Evolutionary conservation across 2,329 filamentous ascomycete genomes (phyloP).

Genomic region (Calonectria ilicicola): DNA sequence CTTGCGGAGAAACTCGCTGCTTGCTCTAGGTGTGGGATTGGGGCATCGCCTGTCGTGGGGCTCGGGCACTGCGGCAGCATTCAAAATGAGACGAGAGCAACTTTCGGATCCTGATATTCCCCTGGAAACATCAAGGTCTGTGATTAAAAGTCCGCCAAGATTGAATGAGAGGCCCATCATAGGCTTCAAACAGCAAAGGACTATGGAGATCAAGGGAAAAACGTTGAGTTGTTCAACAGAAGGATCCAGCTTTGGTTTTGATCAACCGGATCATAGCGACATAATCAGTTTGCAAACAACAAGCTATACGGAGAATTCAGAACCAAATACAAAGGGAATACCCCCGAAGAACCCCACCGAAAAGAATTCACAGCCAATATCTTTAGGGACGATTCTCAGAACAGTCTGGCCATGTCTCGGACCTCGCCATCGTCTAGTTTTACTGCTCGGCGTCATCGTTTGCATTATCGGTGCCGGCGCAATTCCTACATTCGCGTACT

Average conservation of each 20-base stretch:
- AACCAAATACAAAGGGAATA: background rate
- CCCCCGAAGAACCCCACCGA: background rate
- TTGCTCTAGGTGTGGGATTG: conserved; percentile 18
- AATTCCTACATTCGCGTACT: conserved; percentile 81
- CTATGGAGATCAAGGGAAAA: conserved; percentile 18
- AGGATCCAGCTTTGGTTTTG: conserved; percentile 34
- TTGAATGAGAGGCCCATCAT: conserved; percentile 32
- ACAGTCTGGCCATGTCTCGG: conserved; percentile 79
- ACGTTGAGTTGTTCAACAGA: conserved; percentile 16
- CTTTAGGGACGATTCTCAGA: conserved; percentile 44
- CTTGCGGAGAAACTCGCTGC: conserved; percentile 25
- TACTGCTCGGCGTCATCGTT: conserved; percentile 71
- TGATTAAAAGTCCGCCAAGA: background rate
- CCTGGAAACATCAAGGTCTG: conserved; percentile 7
- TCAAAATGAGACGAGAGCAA: conserved; percentile 35
- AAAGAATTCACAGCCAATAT: conserved; percentile 20
- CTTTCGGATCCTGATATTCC: conserved; percentile 33
- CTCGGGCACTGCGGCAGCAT: conserved; percentile 30
- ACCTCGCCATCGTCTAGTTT: conserved; percentile 59
- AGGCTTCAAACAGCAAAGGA: conserved; percentile 20
- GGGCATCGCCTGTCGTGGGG: conserved; percentile 38
- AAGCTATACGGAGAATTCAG: background rate
- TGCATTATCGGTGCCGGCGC: conserved; percentile 74
- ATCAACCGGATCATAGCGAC: conserved; percentile 46
- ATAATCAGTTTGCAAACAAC: conserved; percentile 30